Evolutionary conservation across 768 basidiomycete species (phyloP).

Genomic region (Rhodosporidiobolus sp.): DNA sequence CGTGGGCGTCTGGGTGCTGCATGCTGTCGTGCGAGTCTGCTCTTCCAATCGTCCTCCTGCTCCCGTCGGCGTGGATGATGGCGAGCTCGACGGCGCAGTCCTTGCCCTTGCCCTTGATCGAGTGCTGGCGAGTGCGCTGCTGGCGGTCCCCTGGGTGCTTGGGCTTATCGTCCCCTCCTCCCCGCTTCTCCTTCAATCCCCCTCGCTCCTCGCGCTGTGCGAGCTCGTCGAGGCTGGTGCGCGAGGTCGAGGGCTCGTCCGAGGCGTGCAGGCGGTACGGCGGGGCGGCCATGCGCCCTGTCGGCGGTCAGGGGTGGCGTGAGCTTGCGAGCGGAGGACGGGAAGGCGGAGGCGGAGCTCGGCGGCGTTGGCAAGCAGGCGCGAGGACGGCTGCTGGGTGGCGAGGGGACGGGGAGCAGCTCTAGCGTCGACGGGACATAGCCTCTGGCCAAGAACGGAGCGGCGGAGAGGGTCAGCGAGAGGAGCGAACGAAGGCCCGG

Average conservation of each 20-base stretch:
- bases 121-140: not conserved
- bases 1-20: not conserved
- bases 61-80: not conserved
- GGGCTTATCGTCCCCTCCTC: slow-evolving; percentile 4
- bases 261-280: not conserved
- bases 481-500: not conserved
- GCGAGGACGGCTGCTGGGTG: too few species aligned
- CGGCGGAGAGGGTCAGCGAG: not conserved
- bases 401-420: too few species aligned
- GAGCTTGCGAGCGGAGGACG: not conserved
- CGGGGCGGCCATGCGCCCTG: not conserved
- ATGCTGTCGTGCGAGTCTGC: not conserved
- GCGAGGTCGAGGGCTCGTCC: slow-evolving; percentile 12
- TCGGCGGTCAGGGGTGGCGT: not conserved
- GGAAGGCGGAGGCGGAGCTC: not conserved
- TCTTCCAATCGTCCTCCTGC: not conserved
- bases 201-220: not conserved
- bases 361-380: too few species aligned
- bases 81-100: slow-evolving; percentile 9
- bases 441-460: not conserved
- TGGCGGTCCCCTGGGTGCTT: not conserved
- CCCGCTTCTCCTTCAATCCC: not conserved
- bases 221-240: slow-evolving; percentile 8
- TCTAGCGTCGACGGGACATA: not conserved
- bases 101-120: slow-evolving; percentile 10